phyloP scores from a whole-genome alignment of 441 rosid genomes.

The Eruca vesicaria region DNA sequence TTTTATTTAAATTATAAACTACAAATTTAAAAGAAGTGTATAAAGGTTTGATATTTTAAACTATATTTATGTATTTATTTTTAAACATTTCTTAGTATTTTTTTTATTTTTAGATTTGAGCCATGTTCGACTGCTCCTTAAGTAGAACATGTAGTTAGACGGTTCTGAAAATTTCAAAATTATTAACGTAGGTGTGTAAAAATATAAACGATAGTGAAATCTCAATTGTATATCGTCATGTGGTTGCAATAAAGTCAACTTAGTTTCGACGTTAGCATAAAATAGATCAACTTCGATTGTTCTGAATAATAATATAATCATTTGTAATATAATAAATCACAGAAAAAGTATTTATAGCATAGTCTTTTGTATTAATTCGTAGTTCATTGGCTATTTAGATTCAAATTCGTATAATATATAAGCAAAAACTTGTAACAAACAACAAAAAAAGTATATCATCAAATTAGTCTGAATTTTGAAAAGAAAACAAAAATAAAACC shows the following conservation, averaged over 20 bases:
- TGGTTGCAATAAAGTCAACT: background rate
- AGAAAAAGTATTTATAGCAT: background rate
- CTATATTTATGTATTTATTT: too few species aligned
- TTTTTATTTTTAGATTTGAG: too few species aligned
- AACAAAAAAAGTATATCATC: background rate
- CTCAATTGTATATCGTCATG: background rate
- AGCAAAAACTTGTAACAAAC: background rate
- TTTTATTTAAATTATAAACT: too few species aligned
- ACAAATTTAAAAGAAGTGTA: too few species aligned
- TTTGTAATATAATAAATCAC: background rate
- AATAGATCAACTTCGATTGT: background rate
- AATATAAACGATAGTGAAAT: background rate
- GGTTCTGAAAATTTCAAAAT: too few species aligned
- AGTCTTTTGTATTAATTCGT: background rate
- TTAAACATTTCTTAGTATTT: too few species aligned
- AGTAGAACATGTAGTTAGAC: too few species aligned
- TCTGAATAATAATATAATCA: background rate
- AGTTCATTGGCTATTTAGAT: background rate
- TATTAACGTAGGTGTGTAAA: too few species aligned
- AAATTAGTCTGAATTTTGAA: background rate
- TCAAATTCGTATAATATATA: background rate
- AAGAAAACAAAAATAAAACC: background rate
- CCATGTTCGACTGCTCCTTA: too few species aligned
- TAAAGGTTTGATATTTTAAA: too few species aligned
- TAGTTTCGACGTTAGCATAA: too few species aligned